Base-by-base conservation (phyloP, 1,284 basidiomycete species). In the Phenoliferia sp. region DNA sequence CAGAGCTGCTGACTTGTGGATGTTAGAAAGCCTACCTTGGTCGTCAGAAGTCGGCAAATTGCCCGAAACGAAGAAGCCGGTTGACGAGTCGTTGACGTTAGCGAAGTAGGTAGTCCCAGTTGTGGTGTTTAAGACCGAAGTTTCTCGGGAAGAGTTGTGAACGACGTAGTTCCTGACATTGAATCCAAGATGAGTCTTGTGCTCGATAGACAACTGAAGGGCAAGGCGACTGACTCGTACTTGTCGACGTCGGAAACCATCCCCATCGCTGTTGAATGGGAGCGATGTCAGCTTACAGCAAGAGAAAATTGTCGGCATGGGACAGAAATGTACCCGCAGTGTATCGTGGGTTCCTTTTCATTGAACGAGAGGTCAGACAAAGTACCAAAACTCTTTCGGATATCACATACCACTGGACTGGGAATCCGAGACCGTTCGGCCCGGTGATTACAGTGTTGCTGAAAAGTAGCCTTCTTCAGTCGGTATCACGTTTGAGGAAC, bases 251-350 rank as follows among this genome's bases (percentile, higher is more conserved):
- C 34, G 10, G 78, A 78, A 26, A 76, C 74, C 67, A 78, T 78
- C 17, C 81, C 80, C 63, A 75, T 76, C 10, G 80, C 80, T 34
- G 79, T 75, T 35, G 78, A 74, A 73, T 79, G 80, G 26, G 80
- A 75, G 3, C 80, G 80, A 63, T 79, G 75, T 22, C 39, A 12
- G 39, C 12, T 44, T 22, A 44, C 39, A 44, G 12, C 39, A 22
- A 44, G 39, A 44, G 39, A 44, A 44, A 44, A 22, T 12, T 44
- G 39, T n/a, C n/a, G n/a, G n/a, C n/a, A n/a, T n/a, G n/a, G n/a
- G n/a, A n/a, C n/a, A n/a, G n/a, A n/a, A n/a, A n/a, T n/a, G n/a
- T n/a, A n/a, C n/a, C n/a, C n/a, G n/a, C n/a, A n/a, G n/a, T n/a
- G n/a, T n/a, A n/a, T n/a, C n/a, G n/a, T n/a, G n/a, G n/a, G n/a